Base-by-base conservation (phyloP, 1,284 basidiomycete species). In the Microbotryum scabiosae region DNA sequence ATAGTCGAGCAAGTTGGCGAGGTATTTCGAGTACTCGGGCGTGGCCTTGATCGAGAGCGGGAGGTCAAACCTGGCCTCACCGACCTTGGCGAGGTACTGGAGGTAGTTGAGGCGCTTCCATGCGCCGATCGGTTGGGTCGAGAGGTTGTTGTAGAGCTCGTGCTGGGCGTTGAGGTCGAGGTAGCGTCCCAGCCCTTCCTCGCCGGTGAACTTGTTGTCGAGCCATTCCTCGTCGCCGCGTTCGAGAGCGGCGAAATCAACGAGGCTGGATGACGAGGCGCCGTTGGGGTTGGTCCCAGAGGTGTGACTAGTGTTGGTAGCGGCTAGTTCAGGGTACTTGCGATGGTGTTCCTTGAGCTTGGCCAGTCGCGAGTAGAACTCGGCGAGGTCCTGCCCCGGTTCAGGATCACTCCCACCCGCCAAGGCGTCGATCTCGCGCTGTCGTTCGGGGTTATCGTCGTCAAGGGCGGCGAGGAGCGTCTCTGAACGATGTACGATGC, bases 291-390 rank as follows among this genome's bases (percentile, higher is more conserved):
- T 80, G 73, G 85, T 81, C 76, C 86, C 36, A 12, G 36, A 3
- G 36, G 10, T 41, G 36, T 12, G 10, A 4, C 9, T 16, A 10
- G 10, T 41, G 36, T 1, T 41, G 12, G 36, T 18, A 1, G 36
- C 36, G 36, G 36, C 14, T 16, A 18, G 80, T 78, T 90, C 86
- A 76, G 90, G 91, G 81, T 97, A 96, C 79, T 90, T 91, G 75
- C 82, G 82, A 81, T 97, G 87, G 81, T 97, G 91, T 73, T 94
- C 91, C 78, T 92, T 90, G 75, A 98, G 85, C 81, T 87, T 89
- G 73, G 84, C 85, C 78, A 98, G 85, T 75, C 94, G 85, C 72
- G 84, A 79, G 78, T 99, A 98, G 80, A 98, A 99, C 75, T 93
- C 89, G 52, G 85, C 84, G 54, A 97, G 80, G 75, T 96, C 89